Conservation (phyloP, 2,329 filamentous ascomycete genomes). For the Sclerotinia nivalis region DNA sequence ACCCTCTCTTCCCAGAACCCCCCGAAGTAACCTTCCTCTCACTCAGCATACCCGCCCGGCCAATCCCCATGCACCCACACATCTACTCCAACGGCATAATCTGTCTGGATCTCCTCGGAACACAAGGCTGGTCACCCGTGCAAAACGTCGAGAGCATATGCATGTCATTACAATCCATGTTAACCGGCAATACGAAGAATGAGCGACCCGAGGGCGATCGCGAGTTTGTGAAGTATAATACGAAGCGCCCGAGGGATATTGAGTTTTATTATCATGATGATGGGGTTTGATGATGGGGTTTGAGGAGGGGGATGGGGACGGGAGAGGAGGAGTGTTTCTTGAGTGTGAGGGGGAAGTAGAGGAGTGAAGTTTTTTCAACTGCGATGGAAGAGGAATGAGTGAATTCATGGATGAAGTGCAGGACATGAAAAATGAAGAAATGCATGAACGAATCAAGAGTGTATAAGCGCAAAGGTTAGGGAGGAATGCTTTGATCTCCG, state of each 20-base stretch:
- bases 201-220: conserved; percentile 89
- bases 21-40: conserved; percentile 88
- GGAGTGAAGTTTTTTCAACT: too few species aligned
- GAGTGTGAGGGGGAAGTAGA: background rate
- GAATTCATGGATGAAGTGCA: background rate
- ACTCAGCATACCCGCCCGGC: background rate
- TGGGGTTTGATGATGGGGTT: conserved; percentile 50
- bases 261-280: conserved; percentile 94
- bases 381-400: too few species aligned
- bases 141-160: conserved; percentile 97
- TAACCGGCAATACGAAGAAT: conserved; percentile 90
- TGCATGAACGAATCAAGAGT: conserved; percentile 1
- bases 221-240: conserved; percentile 82
- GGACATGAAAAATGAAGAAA: background rate
- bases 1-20: conserved; percentile 63
- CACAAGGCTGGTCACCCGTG: conserved; percentile 90
- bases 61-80: conserved; percentile 95
- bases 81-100: conserved; percentile 94
- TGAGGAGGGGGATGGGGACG: background rate
- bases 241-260: conserved; percentile 80
- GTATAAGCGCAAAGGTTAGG: background rate
- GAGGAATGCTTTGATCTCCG: background rate
- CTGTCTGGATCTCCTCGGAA: conserved; percentile 87
- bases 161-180: conserved; percentile 97
- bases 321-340: background rate